Conservation (phyloP, 441 rosid genomes). For the Gossypium davidsonii region DNA sequence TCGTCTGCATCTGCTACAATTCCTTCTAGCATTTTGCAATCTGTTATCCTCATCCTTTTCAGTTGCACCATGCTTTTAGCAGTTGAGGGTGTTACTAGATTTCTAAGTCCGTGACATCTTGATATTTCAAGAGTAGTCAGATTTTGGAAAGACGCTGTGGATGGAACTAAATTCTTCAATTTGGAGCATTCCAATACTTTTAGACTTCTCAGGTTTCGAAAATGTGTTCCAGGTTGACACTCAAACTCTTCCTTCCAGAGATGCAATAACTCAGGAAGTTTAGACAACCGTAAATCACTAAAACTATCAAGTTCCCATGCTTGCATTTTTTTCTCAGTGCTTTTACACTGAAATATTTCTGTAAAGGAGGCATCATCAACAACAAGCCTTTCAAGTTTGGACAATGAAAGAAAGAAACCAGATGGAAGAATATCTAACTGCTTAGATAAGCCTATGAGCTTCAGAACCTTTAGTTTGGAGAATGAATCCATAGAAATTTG, state of each 20-base stretch:
- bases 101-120: slow-evolving; percentile 3
- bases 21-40: slow-evolving; percentile 13
- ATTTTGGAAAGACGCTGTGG: background rate
- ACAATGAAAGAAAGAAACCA: slow-evolving; percentile 2
- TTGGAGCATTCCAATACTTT: slow-evolving; percentile 9
- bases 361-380: background rate
- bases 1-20: background rate
- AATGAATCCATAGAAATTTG: slow-evolving; percentile 4
- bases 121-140: slow-evolving; percentile 6
- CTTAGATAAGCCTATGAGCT: slow-evolving; percentile 10
- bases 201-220: slow-evolving; percentile 7
- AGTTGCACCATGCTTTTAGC: slow-evolving; percentile 16
- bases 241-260: background rate
- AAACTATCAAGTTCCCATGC: background rate
- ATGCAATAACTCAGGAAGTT: slow-evolving; percentile 16
- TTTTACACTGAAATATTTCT: slow-evolving; percentile 8
- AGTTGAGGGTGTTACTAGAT: background rate
- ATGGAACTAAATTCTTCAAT: slow-evolving; percentile 1
- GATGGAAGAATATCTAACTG: slow-evolving; percentile 9
- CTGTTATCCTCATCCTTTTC: slow-evolving; percentile 5
- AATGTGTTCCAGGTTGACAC: background rate
- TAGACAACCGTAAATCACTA: slow-evolving; percentile 4
- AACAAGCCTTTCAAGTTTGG: slow-evolving; percentile 13
- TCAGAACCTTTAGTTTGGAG: background rate
- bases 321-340: background rate